phyloP scores from a whole-genome alignment of 306 rosid species.

The Astragalus glycyphyllos region DNA sequence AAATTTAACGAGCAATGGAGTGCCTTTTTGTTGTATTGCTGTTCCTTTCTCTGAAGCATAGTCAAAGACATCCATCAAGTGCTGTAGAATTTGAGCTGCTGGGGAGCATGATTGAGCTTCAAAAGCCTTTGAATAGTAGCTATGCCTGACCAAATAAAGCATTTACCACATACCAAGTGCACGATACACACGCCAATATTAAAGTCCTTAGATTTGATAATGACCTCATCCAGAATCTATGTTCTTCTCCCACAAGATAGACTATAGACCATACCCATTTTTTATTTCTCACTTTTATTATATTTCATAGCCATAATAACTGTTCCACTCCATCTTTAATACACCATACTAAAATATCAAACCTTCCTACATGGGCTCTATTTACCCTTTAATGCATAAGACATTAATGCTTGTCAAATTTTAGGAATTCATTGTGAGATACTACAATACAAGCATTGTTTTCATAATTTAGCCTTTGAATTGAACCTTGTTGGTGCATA shows the following conservation, averaged over 20 bases:
- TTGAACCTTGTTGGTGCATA: constrained; percentile 16
- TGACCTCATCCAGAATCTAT: constrained; percentile 84
- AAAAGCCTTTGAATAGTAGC: constrained; percentile 52
- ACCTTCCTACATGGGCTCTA: constrained; percentile 29
- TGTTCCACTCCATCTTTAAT: constrained; percentile 43
- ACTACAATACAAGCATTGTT: constrained; percentile 22
- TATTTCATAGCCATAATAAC: constrained; percentile 23
- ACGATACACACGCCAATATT: constrained; percentile 72
- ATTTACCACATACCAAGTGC: constrained; percentile 66
- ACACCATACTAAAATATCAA: constrained; percentile 24
- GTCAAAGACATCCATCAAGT: constrained; percentile 75
- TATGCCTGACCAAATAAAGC: constrained; percentile 80
- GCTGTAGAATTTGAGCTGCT: constrained; percentile 55
- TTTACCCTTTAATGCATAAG: constrained; percentile 38
- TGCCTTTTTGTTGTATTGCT: constrained; percentile 54
- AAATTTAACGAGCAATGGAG: constrained; percentile 38
- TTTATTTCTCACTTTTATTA: not conserved
- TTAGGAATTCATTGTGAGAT: constrained; percentile 41
- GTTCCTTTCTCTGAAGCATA: constrained; percentile 57
- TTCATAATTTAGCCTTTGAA: constrained; percentile 14
- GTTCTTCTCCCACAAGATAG: constrained; percentile 68
- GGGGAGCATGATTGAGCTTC: constrained; percentile 67
- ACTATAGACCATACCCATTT: constrained; percentile 4
- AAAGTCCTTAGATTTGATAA: constrained; percentile 63
- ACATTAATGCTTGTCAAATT: constrained; percentile 39